Base-by-base conservation (phyloP, 129 eudicot species). In the Solidago caesia region DNA sequence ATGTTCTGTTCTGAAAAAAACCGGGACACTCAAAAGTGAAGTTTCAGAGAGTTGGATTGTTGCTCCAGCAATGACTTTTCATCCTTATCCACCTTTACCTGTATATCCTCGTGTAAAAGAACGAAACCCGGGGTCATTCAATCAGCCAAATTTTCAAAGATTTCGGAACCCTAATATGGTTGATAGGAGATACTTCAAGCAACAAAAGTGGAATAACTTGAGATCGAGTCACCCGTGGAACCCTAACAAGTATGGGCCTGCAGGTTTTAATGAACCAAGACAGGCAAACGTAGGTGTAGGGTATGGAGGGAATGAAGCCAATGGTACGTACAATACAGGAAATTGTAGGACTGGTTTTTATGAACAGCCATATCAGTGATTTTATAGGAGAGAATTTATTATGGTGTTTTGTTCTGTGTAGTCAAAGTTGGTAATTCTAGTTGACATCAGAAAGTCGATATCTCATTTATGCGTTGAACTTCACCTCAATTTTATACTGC, bases 81-180 rank as follows among this genome's bases (percentile, higher is more conserved):
- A 83, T 29, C 93, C 97, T 49, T 94, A 86, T 70, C 98, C 98
- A 46, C 98, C 98, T 5, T 79, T 94, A 71, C 98, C 98, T 13
- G 21, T 72, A 7, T 75, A 83, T 68, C 89, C 96, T 64, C 85
- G 75, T 49, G 76, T 66, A 14, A 75, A 74, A 58, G 87, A 64
- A 71, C 68, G 71, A 67, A 46, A 15, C 61, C 52, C 67, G 1
- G 56, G 41, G 64, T 72, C 78, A 55, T 72, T 64, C 15, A 85
- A 78, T 70, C 78, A 83, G 27, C 70, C 70, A 2, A 70, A 60
- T 82, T 82, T 85, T 66, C 82, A 68, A 44, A 79, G 77, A 57
- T 82, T 49, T 57, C 57, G 86, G 71, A 80, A 78, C 53, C 49
- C 78, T 55, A 48, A 78, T 82, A 73, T 76, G 29, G 77, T 81